A percentile compares a stretch with the other conserved stretches of the same genome.
Evolutionary conservation across 1,284 basidiomycete species (phyloP).

Genomic region (Paramarasmius palmivorus): DNA sequence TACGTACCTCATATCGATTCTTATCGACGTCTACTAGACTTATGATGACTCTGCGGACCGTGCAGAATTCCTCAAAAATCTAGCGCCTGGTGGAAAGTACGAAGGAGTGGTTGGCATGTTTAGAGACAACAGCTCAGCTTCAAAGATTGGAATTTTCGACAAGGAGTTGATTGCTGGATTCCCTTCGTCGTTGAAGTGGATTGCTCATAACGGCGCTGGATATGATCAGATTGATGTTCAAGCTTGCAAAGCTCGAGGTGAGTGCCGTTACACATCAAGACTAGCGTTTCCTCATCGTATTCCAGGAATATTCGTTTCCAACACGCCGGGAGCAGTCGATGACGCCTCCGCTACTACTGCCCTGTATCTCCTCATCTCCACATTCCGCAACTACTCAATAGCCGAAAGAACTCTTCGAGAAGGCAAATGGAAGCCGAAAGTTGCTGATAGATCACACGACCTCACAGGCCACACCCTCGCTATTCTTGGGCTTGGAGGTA

Average conservation of each 20-base stretch:
- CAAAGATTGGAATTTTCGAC: constrained; percentile 77
- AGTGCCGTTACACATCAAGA: constrained; percentile 14
- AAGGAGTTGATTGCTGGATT: constrained; percentile 73
- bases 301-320: constrained; percentile 82
- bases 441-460: constrained; percentile 60
- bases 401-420: constrained; percentile 69
- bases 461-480: constrained; percentile 79
- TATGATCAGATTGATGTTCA: constrained; percentile 85
- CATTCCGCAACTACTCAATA: constrained; percentile 77
- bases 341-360: constrained; percentile 91
- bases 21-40: constrained; percentile 35
- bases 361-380: constrained; percentile 81
- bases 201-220: constrained; percentile 92
- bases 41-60: constrained; percentile 65
- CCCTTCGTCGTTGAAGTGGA: constrained; percentile 74
- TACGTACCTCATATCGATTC: not conserved
- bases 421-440: constrained; percentile 55
- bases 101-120: constrained; percentile 77
- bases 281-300: not conserved
- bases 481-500: constrained; percentile 89
- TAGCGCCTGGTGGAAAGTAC: constrained; percentile 73
- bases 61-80: constrained; percentile 67
- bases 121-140: constrained; percentile 68
- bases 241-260: constrained; percentile 72
- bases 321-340: constrained; percentile 90